A percentile compares a stretch with the other conserved stretches of the same genome.
Evolutionary conservation across 768 basidiomycete species (phyloP).

Genomic region (Fistulinella prunicolor): DNA sequence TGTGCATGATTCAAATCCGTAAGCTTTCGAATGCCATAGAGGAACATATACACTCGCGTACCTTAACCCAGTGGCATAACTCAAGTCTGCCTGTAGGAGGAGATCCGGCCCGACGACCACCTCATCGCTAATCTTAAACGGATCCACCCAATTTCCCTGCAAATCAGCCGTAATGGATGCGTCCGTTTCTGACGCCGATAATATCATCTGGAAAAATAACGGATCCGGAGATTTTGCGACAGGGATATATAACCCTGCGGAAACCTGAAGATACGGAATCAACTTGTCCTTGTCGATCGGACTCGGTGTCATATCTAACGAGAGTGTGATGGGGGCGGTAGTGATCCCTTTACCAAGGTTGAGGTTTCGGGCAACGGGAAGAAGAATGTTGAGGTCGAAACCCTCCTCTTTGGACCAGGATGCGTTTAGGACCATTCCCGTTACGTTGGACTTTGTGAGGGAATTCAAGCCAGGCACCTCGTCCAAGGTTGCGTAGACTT

Average conservation of each 20-base stretch:
- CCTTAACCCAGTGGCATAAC: constrained; percentile 2
- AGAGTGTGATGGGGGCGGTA: neutral
- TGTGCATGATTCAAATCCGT: neutral
- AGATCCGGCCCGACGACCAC: constrained; percentile 1
- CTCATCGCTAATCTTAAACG: constrained; percentile 3
- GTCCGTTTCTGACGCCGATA: neutral
- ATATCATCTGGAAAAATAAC: constrained; percentile 2
- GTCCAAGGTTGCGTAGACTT: constrained; percentile 4
- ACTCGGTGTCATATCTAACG: constrained; percentile 2
- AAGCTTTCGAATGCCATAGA: neutral
- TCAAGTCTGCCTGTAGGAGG: neutral
- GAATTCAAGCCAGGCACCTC: constrained; percentile 2
- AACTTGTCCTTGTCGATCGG: neutral
- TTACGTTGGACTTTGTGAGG: neutral
- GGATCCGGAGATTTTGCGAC: neutral
- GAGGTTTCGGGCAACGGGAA: constrained; percentile 9
- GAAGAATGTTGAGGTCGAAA: constrained; percentile 1
- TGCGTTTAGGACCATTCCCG: constrained; percentile 5
- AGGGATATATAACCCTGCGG: constrained; percentile 1
- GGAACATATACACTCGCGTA: neutral
- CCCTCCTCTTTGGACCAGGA: neutral
- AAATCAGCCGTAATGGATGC: neutral
- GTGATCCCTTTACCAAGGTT: constrained; percentile 3
- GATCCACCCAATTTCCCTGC: constrained; percentile 4
- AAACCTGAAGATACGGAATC: constrained; percentile 1